A percentile compares a stretch with the other conserved stretches of the same genome.
phyloP scores from a whole-genome alignment of 768 basidiomycete species.

The Sistotremastrum suecicum region DNA sequence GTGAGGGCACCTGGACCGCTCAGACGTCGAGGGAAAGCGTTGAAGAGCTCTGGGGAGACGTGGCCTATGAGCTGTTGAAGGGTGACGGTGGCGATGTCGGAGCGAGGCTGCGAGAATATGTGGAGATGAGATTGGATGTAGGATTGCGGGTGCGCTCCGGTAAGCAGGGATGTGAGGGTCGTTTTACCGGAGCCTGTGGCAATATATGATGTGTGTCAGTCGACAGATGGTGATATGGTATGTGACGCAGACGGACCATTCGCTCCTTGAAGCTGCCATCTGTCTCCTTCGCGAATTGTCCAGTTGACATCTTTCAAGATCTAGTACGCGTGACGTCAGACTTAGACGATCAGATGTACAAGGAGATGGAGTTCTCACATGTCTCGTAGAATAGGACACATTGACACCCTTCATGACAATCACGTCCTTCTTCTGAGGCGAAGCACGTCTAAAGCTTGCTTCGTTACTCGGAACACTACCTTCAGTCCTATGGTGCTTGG shows the following conservation, averaged over 20 bases:
- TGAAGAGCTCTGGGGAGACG: constrained; percentile 79
- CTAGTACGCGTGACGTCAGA: constrained; percentile 20
- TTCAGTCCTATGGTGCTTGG: neutral
- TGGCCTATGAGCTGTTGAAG: constrained; percentile 61
- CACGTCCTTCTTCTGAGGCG: constrained; percentile 20
- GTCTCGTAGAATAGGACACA: constrained; percentile 55
- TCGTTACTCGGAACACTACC: too few relatives aligned
- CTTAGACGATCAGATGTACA: neutral
- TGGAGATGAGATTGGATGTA: constrained; percentile 55
- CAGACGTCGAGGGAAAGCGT: constrained; percentile 68
- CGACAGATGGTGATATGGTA: neutral
- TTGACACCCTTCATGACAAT: constrained; percentile 53
- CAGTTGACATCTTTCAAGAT: constrained; percentile 69
- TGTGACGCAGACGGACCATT: constrained; percentile 43
- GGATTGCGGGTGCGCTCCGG: constrained; percentile 92
- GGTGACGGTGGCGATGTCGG: constrained; percentile 49
- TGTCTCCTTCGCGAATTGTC: constrained; percentile 67
- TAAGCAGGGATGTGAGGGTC: constrained; percentile 77
- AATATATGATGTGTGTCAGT: neutral
- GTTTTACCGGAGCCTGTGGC: constrained; percentile 81
- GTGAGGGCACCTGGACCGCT: constrained; percentile 30
- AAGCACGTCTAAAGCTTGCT: neutral
- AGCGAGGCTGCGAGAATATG: constrained; percentile 51
- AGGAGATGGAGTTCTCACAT: constrained; percentile 23
- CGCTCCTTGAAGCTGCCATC: constrained; percentile 81